Conservation (phyloP, 2,329 filamentous ascomycete genomes). For the Xylaria sp. region DNA sequence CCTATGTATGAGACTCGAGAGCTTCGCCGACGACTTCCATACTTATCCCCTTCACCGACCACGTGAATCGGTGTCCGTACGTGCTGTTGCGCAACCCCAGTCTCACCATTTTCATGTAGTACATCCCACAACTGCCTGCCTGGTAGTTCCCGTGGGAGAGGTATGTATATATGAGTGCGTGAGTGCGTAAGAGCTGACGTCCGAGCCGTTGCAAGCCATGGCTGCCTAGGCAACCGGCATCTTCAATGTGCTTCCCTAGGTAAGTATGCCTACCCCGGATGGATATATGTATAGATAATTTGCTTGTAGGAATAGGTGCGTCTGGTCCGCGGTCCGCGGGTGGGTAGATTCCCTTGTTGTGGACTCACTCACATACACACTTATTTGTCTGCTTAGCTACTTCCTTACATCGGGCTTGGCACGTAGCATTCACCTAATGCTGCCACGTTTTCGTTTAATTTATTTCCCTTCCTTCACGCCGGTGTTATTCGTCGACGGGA, state of each 20-base stretch:
- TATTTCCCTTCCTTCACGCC: background rate
- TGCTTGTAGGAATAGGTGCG: background rate
- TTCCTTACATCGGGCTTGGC: slow-evolving; percentile 19
- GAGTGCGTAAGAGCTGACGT: too few species aligned
- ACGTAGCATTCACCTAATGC: slow-evolving; percentile 23
- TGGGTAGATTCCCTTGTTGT: slow-evolving; percentile 16
- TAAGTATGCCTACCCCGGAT: too few species aligned
- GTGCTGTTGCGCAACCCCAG: background rate
- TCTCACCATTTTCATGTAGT: slow-evolving; percentile 15
- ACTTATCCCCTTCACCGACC: slow-evolving; percentile 15
- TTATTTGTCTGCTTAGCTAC: too few species aligned
- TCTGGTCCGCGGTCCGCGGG: slow-evolving; percentile 22
- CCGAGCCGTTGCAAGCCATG: too few species aligned
- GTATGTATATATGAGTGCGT: background rate
- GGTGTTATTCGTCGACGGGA: slow-evolving; percentile 8
- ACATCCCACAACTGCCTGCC: background rate
- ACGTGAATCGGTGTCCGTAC: slow-evolving; percentile 15
- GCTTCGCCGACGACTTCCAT: slow-evolving; percentile 19
- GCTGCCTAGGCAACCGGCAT: background rate
- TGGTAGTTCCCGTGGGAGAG: background rate
- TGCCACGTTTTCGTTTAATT: slow-evolving; percentile 10
- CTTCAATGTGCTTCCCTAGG: too few species aligned
- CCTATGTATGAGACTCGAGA: background rate
- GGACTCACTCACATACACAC: too few species aligned
- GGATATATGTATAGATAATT: background rate